Evolutionary conservation across 1,284 basidiomycete genomes (phyloP), one percentile per base, ranked within the genome.

Genomic region (Sporisorium reilianum): DNA sequence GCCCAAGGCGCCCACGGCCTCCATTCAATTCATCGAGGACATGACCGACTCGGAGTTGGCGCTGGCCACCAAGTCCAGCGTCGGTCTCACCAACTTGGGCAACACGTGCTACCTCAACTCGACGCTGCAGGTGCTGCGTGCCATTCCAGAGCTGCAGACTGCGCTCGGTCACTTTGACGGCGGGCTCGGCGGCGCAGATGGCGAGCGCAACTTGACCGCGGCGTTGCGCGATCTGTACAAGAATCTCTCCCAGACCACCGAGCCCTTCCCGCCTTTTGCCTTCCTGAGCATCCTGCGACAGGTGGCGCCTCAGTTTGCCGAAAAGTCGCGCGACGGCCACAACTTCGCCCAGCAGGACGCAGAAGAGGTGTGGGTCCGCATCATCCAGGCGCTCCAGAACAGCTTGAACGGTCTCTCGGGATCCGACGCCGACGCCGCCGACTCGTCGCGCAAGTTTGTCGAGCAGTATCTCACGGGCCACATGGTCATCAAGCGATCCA

Each of bases 81-180:
- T 72, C 10, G 83, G 83, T 1, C 62, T 84, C 11, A 75, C 69
- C 20, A 84, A 84, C 48, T 58, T 84, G 23, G 94, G 94, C 41
- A 95, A 95, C 83, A 95, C 93, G 0, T 95, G 94, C 81, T 98
- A 98, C 86, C 93, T 98, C 90, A 98, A 97, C 83, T 91, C 96
- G 7, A 95, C 93, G 0, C 87, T 99, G 2, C 96, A 99, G 86
- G 92, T 93, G 16, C 88, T 99, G 71, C 91, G 94, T 20, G 90
- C 92, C 3, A 92, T 99, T 58, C 94, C 95, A 0, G 94, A 97
- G 80, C 88, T 99, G 1, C 91, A 92, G 77, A 69, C 66, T 2
- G 81, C 83, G 16, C 74, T 84, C 23, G 72, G 78, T 11, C 57
- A 60, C 45, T 79, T 75, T 44, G 51, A 67, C 49, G 68, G 68